These are phyloP conservation scores for Lactarius tabidus DNA, from an alignment of 768 basidiomycete species.

Conservation along the genomic window DNA sequence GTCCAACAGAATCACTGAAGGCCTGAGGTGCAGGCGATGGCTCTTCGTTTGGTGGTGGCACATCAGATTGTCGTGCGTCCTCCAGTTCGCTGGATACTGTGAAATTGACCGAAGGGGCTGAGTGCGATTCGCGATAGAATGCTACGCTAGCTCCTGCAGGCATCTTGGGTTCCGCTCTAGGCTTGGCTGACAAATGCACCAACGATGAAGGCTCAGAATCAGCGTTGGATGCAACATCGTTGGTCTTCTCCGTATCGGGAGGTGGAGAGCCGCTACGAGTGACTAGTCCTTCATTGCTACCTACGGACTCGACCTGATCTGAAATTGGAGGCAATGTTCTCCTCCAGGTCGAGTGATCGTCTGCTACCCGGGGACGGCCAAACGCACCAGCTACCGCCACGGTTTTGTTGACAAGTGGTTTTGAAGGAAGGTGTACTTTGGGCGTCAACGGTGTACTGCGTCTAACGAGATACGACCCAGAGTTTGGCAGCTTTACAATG, in stretches of 20 bases:
- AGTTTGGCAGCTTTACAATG: slow-evolving; percentile 38
- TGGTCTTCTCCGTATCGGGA: slow-evolving; percentile 43
- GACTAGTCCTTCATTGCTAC: slow-evolving; percentile 37
- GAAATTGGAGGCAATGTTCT: slow-evolving; percentile 29
- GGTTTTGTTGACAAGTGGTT: slow-evolving; percentile 20
- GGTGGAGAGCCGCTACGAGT: slow-evolving; percentile 67
- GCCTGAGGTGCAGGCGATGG: slow-evolving; percentile 1
- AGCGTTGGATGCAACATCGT: slow-evolving; percentile 32
- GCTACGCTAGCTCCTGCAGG: slow-evolving; percentile 68
- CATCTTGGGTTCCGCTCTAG: slow-evolving; percentile 63
- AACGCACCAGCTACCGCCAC: slow-evolving; percentile 24
- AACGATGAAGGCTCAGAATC: slow-evolving; percentile 35
- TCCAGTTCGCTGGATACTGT: slow-evolving; percentile 79
- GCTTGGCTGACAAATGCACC: slow-evolving; percentile 32
- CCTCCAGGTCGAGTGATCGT: slow-evolving; percentile 41
- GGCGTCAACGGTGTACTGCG: slow-evolving; percentile 26
- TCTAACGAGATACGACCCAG: slow-evolving; percentile 16
- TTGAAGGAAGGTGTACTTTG: slow-evolving; percentile 40
- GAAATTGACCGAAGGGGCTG: slow-evolving; percentile 59
- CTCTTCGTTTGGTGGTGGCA: slow-evolving; percentile 12
- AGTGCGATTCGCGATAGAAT: slow-evolving; percentile 62
- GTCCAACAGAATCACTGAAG: slow-evolving; percentile 2
- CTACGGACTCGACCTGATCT: slow-evolving; percentile 22
- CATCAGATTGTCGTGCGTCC: slow-evolving; percentile 18
- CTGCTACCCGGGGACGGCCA: slow-evolving; percentile 35